Conservation (phyloP, 2,329 filamentous ascomycete genomes). For the Thyridium curvatum region DNA sequence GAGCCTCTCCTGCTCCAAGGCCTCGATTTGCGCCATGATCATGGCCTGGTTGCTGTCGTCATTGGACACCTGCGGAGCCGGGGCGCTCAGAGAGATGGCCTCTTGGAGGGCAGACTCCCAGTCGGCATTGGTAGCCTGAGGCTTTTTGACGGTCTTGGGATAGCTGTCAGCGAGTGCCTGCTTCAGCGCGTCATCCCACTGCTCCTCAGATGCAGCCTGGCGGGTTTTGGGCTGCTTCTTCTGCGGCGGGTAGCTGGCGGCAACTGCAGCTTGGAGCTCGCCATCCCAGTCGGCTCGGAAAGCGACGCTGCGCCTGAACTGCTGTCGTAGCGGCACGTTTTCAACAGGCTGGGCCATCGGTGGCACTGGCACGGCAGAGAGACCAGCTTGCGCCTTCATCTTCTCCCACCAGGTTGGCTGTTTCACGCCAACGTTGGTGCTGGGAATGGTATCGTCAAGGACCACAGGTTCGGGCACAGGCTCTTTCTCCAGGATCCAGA, state of each 20-base stretch:
- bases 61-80: constrained; percentile 6
- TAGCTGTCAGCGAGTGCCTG: too few species aligned
- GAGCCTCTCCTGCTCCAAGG: constrained; percentile 21
- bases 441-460: constrained; percentile 6
- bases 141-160: constrained; percentile 10
- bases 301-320: constrained; percentile 15
- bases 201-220: too few species aligned
- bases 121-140: constrained; percentile 16
- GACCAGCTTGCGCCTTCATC: constrained; percentile 5
- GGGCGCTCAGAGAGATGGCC: constrained; percentile 24
- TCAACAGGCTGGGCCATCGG: constrained; percentile 4
- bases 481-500: constrained; percentile 18
- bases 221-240: neutral
- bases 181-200: too few species aligned
- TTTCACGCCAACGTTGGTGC: constrained; percentile 5
- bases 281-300: constrained; percentile 26
- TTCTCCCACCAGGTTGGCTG: constrained; percentile 12
- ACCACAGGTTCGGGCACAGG: neutral
- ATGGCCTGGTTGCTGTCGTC: neutral
- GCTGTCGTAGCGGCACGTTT: constrained; percentile 12
- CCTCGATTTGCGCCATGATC: constrained; percentile 22
- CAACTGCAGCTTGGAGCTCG: constrained; percentile 23
- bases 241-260: constrained; percentile 16
- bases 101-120: constrained; percentile 31
- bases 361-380: constrained; percentile 1